phyloP scores from a whole-genome alignment of 2,329 filamentous ascomycete genomes.

The Claviceps lovelessii region DNA sequence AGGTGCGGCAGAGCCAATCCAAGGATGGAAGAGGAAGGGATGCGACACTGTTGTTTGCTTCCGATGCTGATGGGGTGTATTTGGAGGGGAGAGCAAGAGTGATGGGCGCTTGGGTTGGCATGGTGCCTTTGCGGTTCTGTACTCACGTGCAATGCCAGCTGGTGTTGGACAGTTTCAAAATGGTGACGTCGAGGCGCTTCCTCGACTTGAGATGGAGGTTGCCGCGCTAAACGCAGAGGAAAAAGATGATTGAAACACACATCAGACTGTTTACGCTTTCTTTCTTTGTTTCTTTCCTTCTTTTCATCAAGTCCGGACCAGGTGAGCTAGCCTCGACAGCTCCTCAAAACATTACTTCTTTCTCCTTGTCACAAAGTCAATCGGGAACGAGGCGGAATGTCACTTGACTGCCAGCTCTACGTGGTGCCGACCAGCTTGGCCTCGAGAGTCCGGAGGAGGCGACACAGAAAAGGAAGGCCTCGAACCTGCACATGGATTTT shows the following conservation, averaged over 20 bases:
- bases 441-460: too few species aligned
- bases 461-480: not conserved
- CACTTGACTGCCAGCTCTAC: not conserved
- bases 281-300: not conserved
- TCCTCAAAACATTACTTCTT: too few species aligned
- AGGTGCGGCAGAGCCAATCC: constrained; percentile 50
- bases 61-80: constrained; percentile 22
- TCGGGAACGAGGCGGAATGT: not conserved
- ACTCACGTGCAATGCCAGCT: not conserved
- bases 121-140: not conserved
- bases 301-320: not conserved
- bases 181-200: not conserved
- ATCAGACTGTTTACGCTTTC: not conserved
- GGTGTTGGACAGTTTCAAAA: not conserved
- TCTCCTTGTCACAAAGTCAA: not conserved
- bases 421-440: too few species aligned
- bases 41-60: constrained; percentile 15
- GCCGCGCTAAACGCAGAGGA: not conserved
- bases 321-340: not conserved
- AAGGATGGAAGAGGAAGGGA: constrained; percentile 34
- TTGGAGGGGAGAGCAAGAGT: constrained; percentile 30
- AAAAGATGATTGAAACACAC: not conserved
- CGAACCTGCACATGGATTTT: not conserved
- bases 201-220: not conserved
- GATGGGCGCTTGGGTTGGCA: constrained; percentile 10